Percentiles rank a stretch among this genome's conserved stretches.
Conservation (phyloP, 1,284 basidiomycete genomes). For the Leccinum fallax region DNA sequence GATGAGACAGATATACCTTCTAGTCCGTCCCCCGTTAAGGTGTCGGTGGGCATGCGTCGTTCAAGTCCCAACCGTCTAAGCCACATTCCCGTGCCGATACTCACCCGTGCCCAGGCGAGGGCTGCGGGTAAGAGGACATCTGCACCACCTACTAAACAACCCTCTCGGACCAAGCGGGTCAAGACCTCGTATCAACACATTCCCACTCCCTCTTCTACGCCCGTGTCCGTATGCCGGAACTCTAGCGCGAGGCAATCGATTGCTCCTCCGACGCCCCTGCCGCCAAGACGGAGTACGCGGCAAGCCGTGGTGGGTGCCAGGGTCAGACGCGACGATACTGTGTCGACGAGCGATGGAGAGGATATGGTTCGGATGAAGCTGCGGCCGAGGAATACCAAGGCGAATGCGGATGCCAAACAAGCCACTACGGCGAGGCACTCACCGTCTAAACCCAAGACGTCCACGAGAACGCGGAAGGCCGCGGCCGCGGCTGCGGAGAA, state of each 20-base stretch:
- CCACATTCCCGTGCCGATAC: conserved; percentile 4
- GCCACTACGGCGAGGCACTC: conserved; percentile 6
- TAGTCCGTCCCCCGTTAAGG: conserved; percentile 33
- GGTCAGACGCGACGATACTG: conserved; percentile 2
- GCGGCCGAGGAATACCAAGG: conserved; percentile 17
- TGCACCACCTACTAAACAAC: not conserved
- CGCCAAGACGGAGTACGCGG: conserved; percentile 31
- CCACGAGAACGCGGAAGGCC: conserved; percentile 10
- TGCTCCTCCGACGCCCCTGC: conserved; percentile 24
- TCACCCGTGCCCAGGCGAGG: conserved; percentile 19
- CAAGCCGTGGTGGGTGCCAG: conserved; percentile 25
- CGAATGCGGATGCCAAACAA: conserved; percentile 9
- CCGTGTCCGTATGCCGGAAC: conserved; percentile 5
- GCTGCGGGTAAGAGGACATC: not conserved
- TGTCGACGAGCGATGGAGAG: conserved; percentile 9
- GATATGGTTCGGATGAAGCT: conserved; percentile 22
- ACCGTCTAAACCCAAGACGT: conserved; percentile 11
- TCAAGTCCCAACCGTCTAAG: not conserved
- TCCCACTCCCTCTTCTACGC: conserved; percentile 31
- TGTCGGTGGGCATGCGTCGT: conserved; percentile 17
- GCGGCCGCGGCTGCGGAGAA: conserved; percentile 1
- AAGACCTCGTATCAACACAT: conserved; percentile 24
- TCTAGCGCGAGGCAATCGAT: conserved; percentile 14
- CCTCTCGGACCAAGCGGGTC: conserved; percentile 14
- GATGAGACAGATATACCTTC: conserved; percentile 20